Conservation (phyloP, 805 yeast genomes). For the Diddensiella santjacobensis region DNA sequence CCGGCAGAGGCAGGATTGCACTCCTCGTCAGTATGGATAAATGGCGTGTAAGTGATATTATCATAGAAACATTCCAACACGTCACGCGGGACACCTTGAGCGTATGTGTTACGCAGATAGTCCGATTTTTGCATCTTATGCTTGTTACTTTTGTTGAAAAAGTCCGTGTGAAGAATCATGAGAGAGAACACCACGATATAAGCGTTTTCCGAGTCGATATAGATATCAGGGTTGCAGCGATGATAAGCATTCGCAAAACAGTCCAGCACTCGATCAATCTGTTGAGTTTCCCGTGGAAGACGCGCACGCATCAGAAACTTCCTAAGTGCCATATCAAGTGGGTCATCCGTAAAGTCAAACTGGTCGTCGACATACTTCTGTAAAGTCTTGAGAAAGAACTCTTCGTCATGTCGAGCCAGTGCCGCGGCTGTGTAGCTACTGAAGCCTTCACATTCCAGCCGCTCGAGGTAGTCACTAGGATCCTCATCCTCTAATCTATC, state of each 20-base stretch:
- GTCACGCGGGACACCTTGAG: conserved; percentile 35
- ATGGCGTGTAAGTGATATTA: conserved; percentile 59
- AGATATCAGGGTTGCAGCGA: conserved; percentile 39
- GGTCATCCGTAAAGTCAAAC: conserved; percentile 51
- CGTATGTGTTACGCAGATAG: conserved; percentile 46
- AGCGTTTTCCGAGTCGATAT: conserved; percentile 47
- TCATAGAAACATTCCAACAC: conserved; percentile 55
- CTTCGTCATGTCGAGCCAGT: conserved; percentile 32
- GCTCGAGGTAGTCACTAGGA: conserved; percentile 33
- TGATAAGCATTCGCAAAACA: conserved; percentile 54
- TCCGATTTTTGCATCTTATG: conserved; percentile 64
- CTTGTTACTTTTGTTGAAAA: conserved; percentile 62
- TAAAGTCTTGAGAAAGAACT: conserved; percentile 29
- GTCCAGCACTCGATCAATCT: conserved; percentile 64
- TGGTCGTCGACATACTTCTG: conserved; percentile 31
- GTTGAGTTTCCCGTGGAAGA: conserved; percentile 70
- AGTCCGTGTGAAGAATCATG: conserved; percentile 71
- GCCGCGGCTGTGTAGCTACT: conserved; percentile 27
- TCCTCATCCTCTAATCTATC: conserved; percentile 29
- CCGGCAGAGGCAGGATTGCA: conserved; percentile 11
- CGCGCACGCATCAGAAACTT: conserved; percentile 54
- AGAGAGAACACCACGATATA: conserved; percentile 62
- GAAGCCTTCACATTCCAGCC: conserved; percentile 24
- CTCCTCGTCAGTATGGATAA: conserved; percentile 44
- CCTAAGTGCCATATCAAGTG: conserved; percentile 64